These are phyloP conservation scores for Pyronema omphalodes DNA, from an alignment of 495 filamentous ascomycete species.

Conservation along the genomic window DNA sequence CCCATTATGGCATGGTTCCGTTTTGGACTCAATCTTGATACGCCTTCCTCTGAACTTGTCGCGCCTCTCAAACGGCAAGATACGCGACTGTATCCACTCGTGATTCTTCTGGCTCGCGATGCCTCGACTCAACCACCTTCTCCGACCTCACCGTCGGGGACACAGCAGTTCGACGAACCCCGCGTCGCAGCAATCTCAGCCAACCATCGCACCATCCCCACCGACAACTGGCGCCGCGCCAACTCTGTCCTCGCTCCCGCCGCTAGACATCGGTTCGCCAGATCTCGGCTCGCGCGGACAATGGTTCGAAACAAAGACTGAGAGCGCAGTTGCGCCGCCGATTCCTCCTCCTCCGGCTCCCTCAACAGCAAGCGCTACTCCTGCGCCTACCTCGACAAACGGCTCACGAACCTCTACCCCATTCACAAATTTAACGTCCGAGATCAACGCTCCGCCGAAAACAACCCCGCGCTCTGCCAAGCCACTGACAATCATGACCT, in stretches of 20 bases:
- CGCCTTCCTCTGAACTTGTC: too few species aligned
- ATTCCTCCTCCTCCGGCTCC: background rate
- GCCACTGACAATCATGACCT: slow-evolving; percentile 20
- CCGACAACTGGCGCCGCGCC: background rate
- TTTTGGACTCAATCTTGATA: too few species aligned
- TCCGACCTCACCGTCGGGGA: slow-evolving; percentile 1
- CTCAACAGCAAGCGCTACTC: slow-evolving; percentile 52
- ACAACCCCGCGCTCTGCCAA: slow-evolving; percentile 14
- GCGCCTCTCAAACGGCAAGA: too few species aligned
- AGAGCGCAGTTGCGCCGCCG: background rate
- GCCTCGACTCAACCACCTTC: slow-evolving; percentile 1
- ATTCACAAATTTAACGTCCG: background rate
- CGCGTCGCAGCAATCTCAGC: background rate
- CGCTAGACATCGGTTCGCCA: slow-evolving; percentile 12
- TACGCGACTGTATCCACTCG: too few species aligned
- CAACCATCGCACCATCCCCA: background rate
- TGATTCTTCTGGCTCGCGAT: background rate
- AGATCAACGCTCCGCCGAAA: background rate
- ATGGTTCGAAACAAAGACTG: slow-evolving; percentile 7
- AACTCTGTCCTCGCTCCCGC: slow-evolving; percentile 7
- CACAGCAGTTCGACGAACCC: background rate
- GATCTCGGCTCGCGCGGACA: slow-evolving; percentile 16
- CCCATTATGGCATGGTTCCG: too few species aligned
- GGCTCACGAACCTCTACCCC: slow-evolving; percentile 9
- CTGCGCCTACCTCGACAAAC: slow-evolving; percentile 63